Evolutionary conservation across 2,329 filamentous ascomycete species (phyloP).

Genomic region (Colletotrichum lindemuthianum): DNA sequence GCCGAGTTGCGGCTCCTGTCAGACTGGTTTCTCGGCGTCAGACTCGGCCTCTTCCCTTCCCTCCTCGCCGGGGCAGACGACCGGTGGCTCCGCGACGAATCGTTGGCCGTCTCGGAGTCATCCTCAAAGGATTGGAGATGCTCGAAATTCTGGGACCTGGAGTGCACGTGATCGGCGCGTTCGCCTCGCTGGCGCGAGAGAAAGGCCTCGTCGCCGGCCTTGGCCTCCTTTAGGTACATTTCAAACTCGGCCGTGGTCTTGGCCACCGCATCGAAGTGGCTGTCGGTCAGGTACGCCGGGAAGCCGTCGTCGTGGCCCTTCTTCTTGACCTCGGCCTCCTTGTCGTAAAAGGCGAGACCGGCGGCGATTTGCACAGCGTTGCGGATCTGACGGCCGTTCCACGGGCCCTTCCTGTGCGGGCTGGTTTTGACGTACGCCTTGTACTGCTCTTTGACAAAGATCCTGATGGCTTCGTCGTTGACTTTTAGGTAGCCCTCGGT

Average conservation of each 20-base stretch:
- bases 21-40: no score
- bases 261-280: background rate
- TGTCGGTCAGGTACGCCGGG: background rate
- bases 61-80: no score
- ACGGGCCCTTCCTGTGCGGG: conserved; percentile 14
- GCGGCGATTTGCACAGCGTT: conserved; percentile 34
- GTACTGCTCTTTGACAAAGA: conserved; percentile 34
- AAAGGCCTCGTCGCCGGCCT: background rate
- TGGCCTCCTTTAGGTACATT: conserved; percentile 1
- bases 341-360: conserved; percentile 1
- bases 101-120: no score
- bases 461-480: conserved; percentile 36
- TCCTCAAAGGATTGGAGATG: no score
- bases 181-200: background rate
- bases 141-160: no score
- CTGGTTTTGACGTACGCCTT: background rate
- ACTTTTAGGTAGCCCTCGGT: conserved; percentile 31
- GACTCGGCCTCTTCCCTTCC: no score
- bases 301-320: fast-evolving
- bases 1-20: no score
- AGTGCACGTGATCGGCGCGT: background rate
- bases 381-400: conserved; percentile 48
- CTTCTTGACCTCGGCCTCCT: background rate
- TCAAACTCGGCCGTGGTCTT: background rate
- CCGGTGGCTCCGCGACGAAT: no score